Conservation (phyloP, 257 asterid species). For the Cruciata laevipes region DNA sequence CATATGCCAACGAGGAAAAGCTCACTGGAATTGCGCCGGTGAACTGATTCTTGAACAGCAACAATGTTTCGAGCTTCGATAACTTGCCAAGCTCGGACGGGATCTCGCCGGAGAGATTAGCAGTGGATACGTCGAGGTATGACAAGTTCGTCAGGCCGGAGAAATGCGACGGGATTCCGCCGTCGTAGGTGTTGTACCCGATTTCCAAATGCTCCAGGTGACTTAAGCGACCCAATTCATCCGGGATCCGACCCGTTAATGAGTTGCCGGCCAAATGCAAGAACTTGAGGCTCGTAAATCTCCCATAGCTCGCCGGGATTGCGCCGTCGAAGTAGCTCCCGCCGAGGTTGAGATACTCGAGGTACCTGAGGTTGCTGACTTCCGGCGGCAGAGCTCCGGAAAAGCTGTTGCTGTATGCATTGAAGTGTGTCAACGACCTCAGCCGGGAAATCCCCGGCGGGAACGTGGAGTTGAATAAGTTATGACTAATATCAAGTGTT, state of each 20-base stretch:
- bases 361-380: slow-evolving; percentile 34
- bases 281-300: slow-evolving; percentile 33
- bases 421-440: slow-evolving; percentile 36
- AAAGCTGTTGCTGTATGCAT: slow-evolving; percentile 77
- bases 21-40: slow-evolving; percentile 51
- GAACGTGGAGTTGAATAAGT: slow-evolving; percentile 57
- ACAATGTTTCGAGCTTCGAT: slow-evolving; percentile 38
- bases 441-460: slow-evolving; percentile 56
- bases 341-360: slow-evolving; percentile 77
- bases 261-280: slow-evolving; percentile 61
- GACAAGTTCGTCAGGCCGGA: slow-evolving; percentile 33
- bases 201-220: slow-evolving; percentile 60
- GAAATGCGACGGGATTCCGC: slow-evolving; percentile 46
- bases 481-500: slow-evolving; percentile 64
- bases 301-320: slow-evolving; percentile 60
- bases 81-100: slow-evolving; percentile 44
- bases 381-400: slow-evolving; percentile 62
- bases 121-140: slow-evolving; percentile 59
- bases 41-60: slow-evolving; percentile 50
- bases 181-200: slow-evolving; percentile 56
- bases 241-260: slow-evolving; percentile 55
- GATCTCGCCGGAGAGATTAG: slow-evolving; percentile 64
- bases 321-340: slow-evolving; percentile 74
- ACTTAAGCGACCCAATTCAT: slow-evolving; percentile 37
- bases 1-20: slow-evolving; percentile 34